These are phyloP conservation scores for Vitis labrusca DNA, from an alignment of 164 flowering plant species.

Conservation along the genomic window DNA sequence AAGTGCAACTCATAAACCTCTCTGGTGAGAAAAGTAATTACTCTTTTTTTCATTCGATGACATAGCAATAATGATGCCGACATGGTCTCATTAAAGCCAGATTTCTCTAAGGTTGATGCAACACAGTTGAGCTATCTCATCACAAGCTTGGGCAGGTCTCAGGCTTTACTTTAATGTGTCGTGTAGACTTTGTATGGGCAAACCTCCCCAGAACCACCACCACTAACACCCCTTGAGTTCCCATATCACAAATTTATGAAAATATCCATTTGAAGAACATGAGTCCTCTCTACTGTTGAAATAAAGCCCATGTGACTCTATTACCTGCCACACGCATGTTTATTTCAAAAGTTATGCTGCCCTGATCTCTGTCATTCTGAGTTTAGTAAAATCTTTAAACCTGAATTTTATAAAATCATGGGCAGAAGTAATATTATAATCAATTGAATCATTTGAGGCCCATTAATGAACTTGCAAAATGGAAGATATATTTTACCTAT, in stretches of 20 bases:
- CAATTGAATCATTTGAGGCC: neutral
- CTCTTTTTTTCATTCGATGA: neutral
- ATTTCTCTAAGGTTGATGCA: neutral
- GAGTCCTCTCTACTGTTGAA: neutral
- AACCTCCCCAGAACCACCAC: neutral
- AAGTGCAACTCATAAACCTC: neutral
- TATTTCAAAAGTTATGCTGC: neutral
- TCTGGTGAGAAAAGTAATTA: neutral
- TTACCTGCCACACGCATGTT: neutral
- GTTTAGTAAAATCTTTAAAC: neutral
- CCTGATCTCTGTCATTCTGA: neutral
- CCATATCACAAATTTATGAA: neutral
- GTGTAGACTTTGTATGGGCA: neutral
- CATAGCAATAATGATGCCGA: neutral
- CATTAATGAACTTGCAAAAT: neutral
- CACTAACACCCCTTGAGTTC: neutral
- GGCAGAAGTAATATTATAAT: conserved; percentile 2
- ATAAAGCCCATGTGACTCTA: conserved; percentile 2
- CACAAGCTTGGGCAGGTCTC: neutral
- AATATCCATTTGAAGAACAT: neutral
- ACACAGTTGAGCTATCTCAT: neutral
- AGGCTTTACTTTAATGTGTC: neutral
- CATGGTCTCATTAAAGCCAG: neutral
- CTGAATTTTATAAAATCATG: neutral
- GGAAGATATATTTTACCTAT: neutral